These are phyloP conservation scores for Rhodotorula sp. DNA, from an alignment of 1,284 basidiomycete species.

Conservation along the genomic window DNA sequence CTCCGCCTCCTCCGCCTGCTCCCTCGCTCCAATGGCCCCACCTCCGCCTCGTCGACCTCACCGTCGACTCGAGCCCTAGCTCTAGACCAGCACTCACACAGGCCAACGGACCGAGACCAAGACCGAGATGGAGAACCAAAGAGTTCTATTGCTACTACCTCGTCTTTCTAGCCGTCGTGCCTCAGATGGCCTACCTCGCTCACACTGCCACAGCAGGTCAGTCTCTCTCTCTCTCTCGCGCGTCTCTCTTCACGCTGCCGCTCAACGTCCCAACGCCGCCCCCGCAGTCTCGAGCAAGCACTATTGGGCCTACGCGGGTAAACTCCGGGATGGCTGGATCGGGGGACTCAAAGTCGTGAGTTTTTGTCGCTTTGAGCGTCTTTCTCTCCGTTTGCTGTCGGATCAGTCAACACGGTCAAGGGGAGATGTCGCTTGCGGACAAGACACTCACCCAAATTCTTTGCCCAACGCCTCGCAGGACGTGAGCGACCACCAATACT, in stretches of 20 bases:
- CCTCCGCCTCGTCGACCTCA: slow-evolving; percentile 17
- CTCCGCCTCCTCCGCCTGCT: background rate
- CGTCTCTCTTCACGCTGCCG: no score
- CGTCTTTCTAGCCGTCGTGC: slow-evolving; percentile 63
- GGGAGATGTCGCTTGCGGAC: no score
- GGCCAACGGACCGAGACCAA: background rate
- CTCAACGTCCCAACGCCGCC: no score
- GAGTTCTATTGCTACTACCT: slow-evolving; percentile 81
- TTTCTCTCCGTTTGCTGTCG: no score
- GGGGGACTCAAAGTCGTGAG: slow-evolving; percentile 53
- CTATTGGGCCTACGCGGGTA: slow-evolving; percentile 42
- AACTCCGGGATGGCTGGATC: slow-evolving; percentile 61
- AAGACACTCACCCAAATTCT: background rate
- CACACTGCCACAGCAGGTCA: slow-evolving; percentile 70
- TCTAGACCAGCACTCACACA: no score
- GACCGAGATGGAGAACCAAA: slow-evolving; percentile 66
- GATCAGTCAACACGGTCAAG: background rate
- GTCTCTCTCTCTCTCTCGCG: background rate
- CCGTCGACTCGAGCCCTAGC: slow-evolving; percentile 19
- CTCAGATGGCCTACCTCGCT: slow-evolving; percentile 77
- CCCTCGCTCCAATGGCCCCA: background rate
- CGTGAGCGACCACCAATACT: slow-evolving; percentile 52
- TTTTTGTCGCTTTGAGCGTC: slow-evolving; percentile 4
- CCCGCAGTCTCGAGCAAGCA: slow-evolving; percentile 9
- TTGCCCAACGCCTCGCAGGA: slow-evolving; percentile 41